Evolutionary conservation across 2,329 filamentous ascomycete genomes (phyloP), one percentile per base, ranked within the genome.

Genomic region (Chrysoporthe deuterocubensis): DNA sequence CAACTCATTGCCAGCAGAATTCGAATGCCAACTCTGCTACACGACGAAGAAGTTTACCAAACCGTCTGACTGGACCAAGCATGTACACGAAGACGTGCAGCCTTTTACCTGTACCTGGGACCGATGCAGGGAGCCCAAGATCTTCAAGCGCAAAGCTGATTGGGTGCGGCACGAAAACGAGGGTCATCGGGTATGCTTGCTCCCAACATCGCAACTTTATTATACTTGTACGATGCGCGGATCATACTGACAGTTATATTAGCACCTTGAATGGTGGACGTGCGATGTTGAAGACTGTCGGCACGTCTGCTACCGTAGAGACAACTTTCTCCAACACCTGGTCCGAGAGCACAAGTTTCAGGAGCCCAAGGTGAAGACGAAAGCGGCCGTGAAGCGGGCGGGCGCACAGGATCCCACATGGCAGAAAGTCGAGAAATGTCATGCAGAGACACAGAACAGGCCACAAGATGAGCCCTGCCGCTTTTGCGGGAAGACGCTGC

Each of bases 131-230:
- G 93, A 97, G 60, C 89, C 92, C 21, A 97, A 96, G 78, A 94
- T 93, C 46, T 97, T 97, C 83, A 97, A 97, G 80, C 88, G 94
- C 60, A 97, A 97, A 79, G 94, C 94, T 16, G 94, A 97, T 76
- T 97, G 94, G 94, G 93, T 97, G 32, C 88, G 94, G 42, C 94
- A 97, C 74, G 94, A 97, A 76, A 97, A 95, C 73, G 94, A 97
- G 78, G 89, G 92, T 37, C 94, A 97, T 76, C 88, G 94, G 54
- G 68, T 70, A 59, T 63, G 68, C 26, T 62, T 46, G 13, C 16
- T 26, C 18, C 34, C 21, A 37, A 34, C n/a, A 40, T 37, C 16
- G 3, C 54, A 18, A 3, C n/a, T 42, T 43, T 18, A 32, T 37
- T 18, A 14, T 13, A 13, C n/a, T 2, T 34, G 32, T 21, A 21